Evolutionary conservation across 2,329 filamentous ascomycete genomes (phyloP), one percentile per base, ranked within the genome.

Genomic region (Verticillium nubilum): DNA sequence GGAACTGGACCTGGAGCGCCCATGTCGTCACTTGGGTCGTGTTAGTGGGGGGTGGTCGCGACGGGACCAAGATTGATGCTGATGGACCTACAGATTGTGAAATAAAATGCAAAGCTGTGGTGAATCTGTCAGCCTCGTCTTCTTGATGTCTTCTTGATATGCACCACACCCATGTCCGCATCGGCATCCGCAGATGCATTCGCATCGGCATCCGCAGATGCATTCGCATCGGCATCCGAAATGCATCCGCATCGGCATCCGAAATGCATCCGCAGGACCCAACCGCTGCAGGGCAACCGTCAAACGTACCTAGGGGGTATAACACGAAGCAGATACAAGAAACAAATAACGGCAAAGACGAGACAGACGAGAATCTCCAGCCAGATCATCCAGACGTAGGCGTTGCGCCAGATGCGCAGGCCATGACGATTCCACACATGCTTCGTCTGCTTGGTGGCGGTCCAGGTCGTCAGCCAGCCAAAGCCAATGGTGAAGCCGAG

Each of bases 381-480:
- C 79, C 78, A 81, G 58, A 81, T 74, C 74, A 81, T 75, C 70
- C 74, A 76, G 0, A 81, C 70, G 60, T 80, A 80, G 1, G 72
- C 67, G 61, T 77, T 78, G 15, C 66, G 71, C 63, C 59, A 54
- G 59, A 73, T 64, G 66, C 71, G 56, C 19, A 50, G 54, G 5
- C 73, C 67, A 50, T 66, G 69, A 9, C 68, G 73, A n/a, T 69
- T 64, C 59, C 69, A 77, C 42, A 73, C 61, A 7, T 70, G 69
- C 19, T 63, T 65, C 1, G 71, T 72, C 64, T 76, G 74, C 64
- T 69, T 71, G 37, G 69, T 58, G 10, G 73, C 73, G 19, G 69
- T 74, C 70, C 72, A 76, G 17, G 65, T 64, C 31, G 74, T 74
- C 56, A 77, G 67, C 69, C 73, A 74, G 19, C 74, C 74, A 57